Percentiles rank a stretch among this genome's conserved stretches.
Evolutionary conservation across 2,329 filamentous ascomycete species (phyloP).

Genomic region (Monilinia fructigena): DNA sequence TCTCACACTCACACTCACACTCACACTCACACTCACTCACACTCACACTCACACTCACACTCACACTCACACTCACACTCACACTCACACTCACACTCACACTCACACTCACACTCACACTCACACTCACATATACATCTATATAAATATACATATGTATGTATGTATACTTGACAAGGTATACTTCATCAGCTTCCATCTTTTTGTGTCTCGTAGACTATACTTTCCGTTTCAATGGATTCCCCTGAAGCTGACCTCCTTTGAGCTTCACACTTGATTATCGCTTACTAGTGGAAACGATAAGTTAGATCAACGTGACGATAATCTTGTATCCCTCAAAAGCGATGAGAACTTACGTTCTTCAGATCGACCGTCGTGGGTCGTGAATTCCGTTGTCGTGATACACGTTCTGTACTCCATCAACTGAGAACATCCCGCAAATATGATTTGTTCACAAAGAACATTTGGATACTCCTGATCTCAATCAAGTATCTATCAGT

Average conservation of each 20-base stretch:
- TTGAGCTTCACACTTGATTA: not conserved
- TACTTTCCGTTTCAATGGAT: not conserved
- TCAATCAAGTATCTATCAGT: conserved; percentile 1
- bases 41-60: no score
- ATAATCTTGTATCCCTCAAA: not conserved
- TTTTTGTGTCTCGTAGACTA: no score
- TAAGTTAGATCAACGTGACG: no score
- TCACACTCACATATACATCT: no score
- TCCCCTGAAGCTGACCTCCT: not conserved
- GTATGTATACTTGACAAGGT: not conserved
- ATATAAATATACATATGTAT: no score
- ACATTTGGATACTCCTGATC: not conserved
- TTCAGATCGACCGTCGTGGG: conserved; percentile 1
- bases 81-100: no score
- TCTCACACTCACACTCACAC: no score
- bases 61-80: no score
- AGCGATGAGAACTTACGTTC: not conserved
- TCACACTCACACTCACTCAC: no score
- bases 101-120: no score
- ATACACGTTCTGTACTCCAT: not conserved
- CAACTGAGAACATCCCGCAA: not conserved
- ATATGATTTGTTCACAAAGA: not conserved
- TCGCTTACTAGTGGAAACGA: not conserved
- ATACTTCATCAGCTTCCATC: not conserved
- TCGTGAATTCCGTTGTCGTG: not conserved